Base-by-base conservation (phyloP, 768 basidiomycete genomes). In the Russula brevipes region DNA sequence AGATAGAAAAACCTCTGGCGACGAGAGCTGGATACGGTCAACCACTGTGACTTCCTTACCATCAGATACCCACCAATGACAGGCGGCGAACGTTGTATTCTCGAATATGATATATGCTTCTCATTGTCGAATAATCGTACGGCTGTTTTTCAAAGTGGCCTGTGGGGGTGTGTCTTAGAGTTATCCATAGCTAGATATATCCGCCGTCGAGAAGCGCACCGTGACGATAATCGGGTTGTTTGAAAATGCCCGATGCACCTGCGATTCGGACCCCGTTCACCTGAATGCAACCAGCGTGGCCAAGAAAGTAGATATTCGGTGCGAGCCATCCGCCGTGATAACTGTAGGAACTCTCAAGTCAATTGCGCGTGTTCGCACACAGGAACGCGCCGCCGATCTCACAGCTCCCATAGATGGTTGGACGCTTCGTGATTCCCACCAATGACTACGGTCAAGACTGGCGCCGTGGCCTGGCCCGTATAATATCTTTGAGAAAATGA, bases 391-490 rank as follows among this genome's bases (percentile, higher is more conserved):
- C 19, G 44, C 42, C 17, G 36, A 2, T 77, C 89, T 74, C 70
- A 93, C 91, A 97, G 75, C 73, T 99, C 97, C 88, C 92, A 95
- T 77, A 98, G 80, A 71, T 98, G 97, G 69, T 94, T 97, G 24
- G 91, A 94, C 1, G 93, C 93, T 75, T 98, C 97, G 73, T 98
- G 97, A 72, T 98, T 98, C 9, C 97, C 97, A 16, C 97, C 97
- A 70, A 98, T 97, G 54, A 98, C 85, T 12, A 99, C 78, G 0
- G 97, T 99, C 72, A 96, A 75, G 4, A 96, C 73, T 0, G 95
- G 94, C 2, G 96, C 60, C 6, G 53, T 54, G 24, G 46, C 53
- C 53, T 61, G 45, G 38, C 60, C 45, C 17, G 38, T 47, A 35
- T 55, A 61, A 73, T 98, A 99, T 70, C 89, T 91, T 57, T 24